Evolutionary conservation across 768 basidiomycete species (phyloP), one percentile per base, ranked within the genome.

Genomic region (Candolleomyces efflorescens): DNA sequence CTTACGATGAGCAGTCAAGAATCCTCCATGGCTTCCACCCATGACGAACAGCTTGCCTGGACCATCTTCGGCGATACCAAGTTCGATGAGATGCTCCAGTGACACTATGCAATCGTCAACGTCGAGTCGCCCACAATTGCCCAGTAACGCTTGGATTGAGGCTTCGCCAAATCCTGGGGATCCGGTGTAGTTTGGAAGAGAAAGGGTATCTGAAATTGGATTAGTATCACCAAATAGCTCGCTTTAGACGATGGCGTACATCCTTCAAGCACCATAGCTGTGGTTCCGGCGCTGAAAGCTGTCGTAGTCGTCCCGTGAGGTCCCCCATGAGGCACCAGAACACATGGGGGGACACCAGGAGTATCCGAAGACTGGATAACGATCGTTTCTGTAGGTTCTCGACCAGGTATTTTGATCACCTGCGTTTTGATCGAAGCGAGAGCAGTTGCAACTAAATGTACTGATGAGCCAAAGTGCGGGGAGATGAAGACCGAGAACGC

Each of bases 11-110:
- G 76, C 79, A 0, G 78, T 60, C 13, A 88, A 71, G 65, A 86
- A 89, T 1, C 88, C 88, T 0, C 87, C 87, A 59, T 91, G 89
- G 47, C 83, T 86, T 41, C 88, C 89, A 4, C 89, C 88, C 52
- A 72, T 72, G 1, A 88, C 65, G 27, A 87, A 74, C 52, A 83
- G 78, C 59, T 79, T 81, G 6, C 81, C 83, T 15, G 69, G 69
- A 0, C 78, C 81, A 13, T 75, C 65, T 44, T 74, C 70, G 0
- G 84, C 78, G 1, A 88, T 68, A 0, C 81, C 81, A 3, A 78
- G 67, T 13, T 69, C 63, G 32, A 84, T 70, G 44, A 89, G 77
- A 59, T 84, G 74, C 20, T 73, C 66, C 2, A 79, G 76, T 1
- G 83, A 76, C 6, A 77, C 80, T 17, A 86, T 78, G 59, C 84